These are phyloP conservation scores for Cicer chorassanicum DNA, from an alignment of 306 rosid species.

Conservation along the genomic window DNA sequence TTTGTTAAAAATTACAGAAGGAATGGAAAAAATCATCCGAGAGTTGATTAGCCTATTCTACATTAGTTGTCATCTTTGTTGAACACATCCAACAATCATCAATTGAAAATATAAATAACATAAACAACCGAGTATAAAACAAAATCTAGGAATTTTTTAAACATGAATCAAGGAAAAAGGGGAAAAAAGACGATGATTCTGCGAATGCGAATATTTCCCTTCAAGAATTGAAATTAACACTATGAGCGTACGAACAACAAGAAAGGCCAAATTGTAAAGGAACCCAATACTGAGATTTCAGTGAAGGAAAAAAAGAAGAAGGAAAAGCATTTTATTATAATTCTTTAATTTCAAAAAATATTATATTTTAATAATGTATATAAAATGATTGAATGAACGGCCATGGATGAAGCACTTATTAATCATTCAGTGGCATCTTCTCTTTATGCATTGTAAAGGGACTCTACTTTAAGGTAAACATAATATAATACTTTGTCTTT, in stretches of 20 bases:
- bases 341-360: conserved; percentile 19
- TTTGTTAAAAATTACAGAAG: too few relatives aligned
- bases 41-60: too few relatives aligned
- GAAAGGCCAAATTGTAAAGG: conserved; percentile 38
- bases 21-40: too few relatives aligned
- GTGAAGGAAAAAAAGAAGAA: not conserved
- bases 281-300: conserved; percentile 5
- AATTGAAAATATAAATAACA: conserved; percentile 21
- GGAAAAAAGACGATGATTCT: conserved; percentile 37
- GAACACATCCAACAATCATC: conserved; percentile 6
- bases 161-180: conserved; percentile 14
- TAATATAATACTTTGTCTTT: conserved; percentile 32
- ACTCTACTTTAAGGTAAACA: conserved; percentile 49
- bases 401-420: conserved; percentile 42
- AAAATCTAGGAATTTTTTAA: conserved; percentile 28
- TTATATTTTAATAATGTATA: not conserved
- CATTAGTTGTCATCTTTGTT: too few relatives aligned
- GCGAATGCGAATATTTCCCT: conserved; percentile 37
- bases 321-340: not conserved
- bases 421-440: conserved; percentile 43
- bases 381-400: conserved; percentile 36
- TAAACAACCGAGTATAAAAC: not conserved
- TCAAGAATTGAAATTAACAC: conserved; percentile 35
- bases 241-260: conserved; percentile 27
- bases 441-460: conserved; percentile 52